A percentile compares a stretch with the other conserved stretches of the same genome.
Evolutionary conservation across 2,329 filamentous ascomycete genomes (phyloP).

Genomic region (Phyllosticta citribraziliensis): DNA sequence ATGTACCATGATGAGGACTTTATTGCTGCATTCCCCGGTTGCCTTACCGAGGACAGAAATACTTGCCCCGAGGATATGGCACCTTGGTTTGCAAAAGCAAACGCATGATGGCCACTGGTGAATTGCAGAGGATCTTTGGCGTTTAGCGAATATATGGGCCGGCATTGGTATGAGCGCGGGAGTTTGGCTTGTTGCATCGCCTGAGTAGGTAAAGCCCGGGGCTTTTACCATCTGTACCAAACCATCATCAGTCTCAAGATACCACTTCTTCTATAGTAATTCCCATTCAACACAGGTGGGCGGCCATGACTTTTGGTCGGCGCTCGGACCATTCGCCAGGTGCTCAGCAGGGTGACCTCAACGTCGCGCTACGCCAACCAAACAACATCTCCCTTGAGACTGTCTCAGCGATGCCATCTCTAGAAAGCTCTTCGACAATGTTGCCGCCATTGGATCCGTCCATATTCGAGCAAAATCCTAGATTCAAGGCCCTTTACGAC

Average conservation of each 20-base stretch:
- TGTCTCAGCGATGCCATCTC: not conserved
- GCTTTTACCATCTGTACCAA: not conserved
- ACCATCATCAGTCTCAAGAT: not conserved
- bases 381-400: not conserved
- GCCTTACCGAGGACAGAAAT: conserved; percentile 44
- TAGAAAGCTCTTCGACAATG: conserved; percentile 19
- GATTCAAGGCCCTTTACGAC: conserved; percentile 36
- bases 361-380: not conserved
- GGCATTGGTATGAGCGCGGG: conserved; percentile 4
- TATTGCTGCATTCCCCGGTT: conserved; percentile 67
- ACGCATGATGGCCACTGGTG: not conserved
- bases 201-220: not conserved
- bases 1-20: conserved; percentile 78
- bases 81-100: conserved; percentile 34
- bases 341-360: not conserved
- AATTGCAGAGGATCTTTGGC: not conserved
- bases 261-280: not conserved
- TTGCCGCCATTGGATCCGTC: conserved; percentile 31
- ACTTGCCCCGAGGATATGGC: conserved; percentile 65
- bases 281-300: not conserved
- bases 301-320: not conserved
- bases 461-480: conserved; percentile 31
- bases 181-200: conserved; percentile 1
- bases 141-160: conserved; percentile 6
- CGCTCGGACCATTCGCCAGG: not conserved